Evolutionary conservation across 768 basidiomycete genomes (phyloP).

Genomic region (Pholiota molesta): DNA sequence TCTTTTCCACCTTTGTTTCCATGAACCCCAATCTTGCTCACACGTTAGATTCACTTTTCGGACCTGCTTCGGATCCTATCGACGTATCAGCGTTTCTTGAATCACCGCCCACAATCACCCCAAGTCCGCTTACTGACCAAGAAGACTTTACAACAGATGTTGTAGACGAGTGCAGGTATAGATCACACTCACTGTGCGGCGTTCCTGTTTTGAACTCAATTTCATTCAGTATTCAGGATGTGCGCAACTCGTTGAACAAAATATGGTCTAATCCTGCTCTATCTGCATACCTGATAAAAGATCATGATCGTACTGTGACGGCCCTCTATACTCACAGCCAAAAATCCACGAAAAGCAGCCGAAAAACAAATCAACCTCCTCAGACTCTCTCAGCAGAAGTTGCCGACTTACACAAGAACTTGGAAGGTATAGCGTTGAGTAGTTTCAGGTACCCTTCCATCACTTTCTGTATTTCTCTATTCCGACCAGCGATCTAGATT

Average conservation of each 20-base stretch:
- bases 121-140: constrained; percentile 4
- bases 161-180: constrained; percentile 47
- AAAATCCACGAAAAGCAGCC: constrained; percentile 33
- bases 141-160: constrained; percentile 24
- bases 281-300: constrained; percentile 56
- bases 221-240: constrained; percentile 50
- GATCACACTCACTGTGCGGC: constrained; percentile 1
- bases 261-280: constrained; percentile 59
- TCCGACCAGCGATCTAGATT: constrained; percentile 38
- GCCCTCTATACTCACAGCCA: constrained; percentile 31
- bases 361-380: constrained; percentile 35
- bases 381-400: constrained; percentile 50
- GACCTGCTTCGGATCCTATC: constrained; percentile 62
- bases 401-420: constrained; percentile 44
- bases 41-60: constrained; percentile 56
- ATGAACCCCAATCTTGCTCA: constrained; percentile 33
- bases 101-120: constrained; percentile 25
- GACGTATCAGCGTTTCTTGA: constrained; percentile 49
- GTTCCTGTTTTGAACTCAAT: neutral
- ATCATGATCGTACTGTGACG: constrained; percentile 50
- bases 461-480: neutral
- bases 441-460: constrained; percentile 55
- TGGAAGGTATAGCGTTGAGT: constrained; percentile 55
- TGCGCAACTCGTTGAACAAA: constrained; percentile 45
- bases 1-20: neutral